Conservation (phyloP, 108 stramenopile genomes). For the Parietichytrium sp. region DNA sequence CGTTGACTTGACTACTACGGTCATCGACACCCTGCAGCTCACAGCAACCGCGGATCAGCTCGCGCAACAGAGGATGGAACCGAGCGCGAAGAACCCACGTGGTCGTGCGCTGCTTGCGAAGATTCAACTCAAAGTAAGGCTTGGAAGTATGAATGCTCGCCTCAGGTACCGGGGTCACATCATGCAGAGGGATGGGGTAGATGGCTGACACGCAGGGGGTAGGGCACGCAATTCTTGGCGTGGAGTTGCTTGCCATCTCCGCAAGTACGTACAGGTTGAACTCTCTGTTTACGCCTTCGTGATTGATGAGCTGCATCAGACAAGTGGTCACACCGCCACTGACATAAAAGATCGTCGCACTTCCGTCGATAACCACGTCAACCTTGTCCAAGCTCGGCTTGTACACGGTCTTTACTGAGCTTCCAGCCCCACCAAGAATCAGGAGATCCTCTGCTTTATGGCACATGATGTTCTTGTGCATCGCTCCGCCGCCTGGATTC, state of each 20-base stretch:
- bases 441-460: constrained; percentile 13
- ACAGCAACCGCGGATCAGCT: constrained; percentile 36
- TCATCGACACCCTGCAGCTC: constrained; percentile 35
- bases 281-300: constrained; percentile 15
- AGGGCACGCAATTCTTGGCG: not conserved
- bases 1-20: constrained; percentile 1
- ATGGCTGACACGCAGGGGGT: constrained; percentile 24
- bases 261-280: constrained; percentile 33
- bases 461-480: not conserved
- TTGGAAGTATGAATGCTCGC: not conserved
- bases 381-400: not conserved
- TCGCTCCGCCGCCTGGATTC: not conserved
- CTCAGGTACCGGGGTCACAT: not conserved
- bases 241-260: not conserved
- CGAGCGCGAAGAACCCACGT: constrained; percentile 21
- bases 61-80: constrained; percentile 22
- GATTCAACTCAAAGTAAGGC: constrained; percentile 1
- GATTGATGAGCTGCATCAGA: constrained; percentile 33
- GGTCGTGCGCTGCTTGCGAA: constrained; percentile 27
- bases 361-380: not conserved
- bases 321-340: constrained; percentile 23
- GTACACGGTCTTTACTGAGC: not conserved
- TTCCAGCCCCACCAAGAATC: not conserved
- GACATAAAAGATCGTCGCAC: not conserved
- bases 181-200: constrained; percentile 22